phyloP scores from a whole-genome alignment of 176 grass and related monocot genomes.

The Elymus sibiricus region DNA sequence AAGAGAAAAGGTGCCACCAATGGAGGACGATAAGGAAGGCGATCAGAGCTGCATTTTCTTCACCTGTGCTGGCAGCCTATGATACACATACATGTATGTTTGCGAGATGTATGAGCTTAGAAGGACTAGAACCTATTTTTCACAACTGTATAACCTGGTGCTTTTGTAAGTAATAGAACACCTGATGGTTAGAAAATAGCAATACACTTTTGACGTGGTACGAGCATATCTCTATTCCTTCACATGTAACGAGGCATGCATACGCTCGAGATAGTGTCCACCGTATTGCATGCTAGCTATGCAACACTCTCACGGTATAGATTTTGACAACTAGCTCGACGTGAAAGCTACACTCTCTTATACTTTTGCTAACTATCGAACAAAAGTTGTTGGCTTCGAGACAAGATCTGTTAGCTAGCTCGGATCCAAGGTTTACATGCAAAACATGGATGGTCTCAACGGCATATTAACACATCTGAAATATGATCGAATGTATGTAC shows the following conservation, averaged over 20 bases:
- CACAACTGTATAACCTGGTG: neutral
- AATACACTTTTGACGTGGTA: neutral
- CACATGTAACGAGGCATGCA: neutral
- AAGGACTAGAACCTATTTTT: neutral
- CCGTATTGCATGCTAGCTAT: neutral
- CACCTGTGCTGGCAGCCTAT: neutral
- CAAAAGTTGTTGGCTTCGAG: neutral
- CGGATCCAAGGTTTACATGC: neutral
- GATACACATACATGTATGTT: neutral
- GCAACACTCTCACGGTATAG: neutral
- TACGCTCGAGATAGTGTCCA: neutral
- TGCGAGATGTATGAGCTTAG: neutral
- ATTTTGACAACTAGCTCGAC: neutral
- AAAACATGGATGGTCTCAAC: no score
- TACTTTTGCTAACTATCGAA: neutral
- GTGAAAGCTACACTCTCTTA: neutral
- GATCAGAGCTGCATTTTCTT: constrained; percentile 42
- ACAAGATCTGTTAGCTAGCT: neutral
- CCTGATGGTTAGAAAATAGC: neutral
- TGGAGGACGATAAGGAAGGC: neutral
- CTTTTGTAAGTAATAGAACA: neutral
- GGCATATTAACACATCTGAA: no score
- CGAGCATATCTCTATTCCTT: neutral
- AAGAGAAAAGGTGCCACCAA: neutral
- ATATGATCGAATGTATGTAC: no score